A percentile compares a stretch with the other conserved stretches of the same genome.
phyloP scores from a whole-genome alignment of 768 basidiomycete genomes.

The Cyclocybe aegerita region DNA sequence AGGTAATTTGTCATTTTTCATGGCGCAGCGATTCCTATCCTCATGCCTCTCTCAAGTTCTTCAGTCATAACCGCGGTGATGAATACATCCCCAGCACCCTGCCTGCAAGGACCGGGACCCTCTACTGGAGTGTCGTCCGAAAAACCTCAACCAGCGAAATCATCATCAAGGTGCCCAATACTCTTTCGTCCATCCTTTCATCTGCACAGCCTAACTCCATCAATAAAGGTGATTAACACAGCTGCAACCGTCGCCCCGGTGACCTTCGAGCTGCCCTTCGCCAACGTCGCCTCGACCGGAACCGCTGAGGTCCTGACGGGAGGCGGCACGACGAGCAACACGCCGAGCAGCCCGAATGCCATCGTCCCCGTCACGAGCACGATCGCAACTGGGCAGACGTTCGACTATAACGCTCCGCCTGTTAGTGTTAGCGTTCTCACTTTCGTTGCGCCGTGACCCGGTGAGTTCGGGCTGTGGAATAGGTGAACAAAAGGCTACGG shows the following conservation, averaged over 20 bases:
- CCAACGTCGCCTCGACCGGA: conserved; percentile 41
- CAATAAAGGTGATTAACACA: conserved; percentile 55
- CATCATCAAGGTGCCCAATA: conserved; percentile 58
- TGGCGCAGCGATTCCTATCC: neutral
- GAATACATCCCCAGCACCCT: conserved; percentile 65
- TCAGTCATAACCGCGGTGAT: conserved; percentile 63
- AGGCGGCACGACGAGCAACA: conserved; percentile 50
- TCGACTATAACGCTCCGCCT: conserved; percentile 55
- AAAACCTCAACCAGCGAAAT: conserved; percentile 37
- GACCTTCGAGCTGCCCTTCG: conserved; percentile 56
- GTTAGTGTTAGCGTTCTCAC: conserved; percentile 41
- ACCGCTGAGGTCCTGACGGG: conserved; percentile 53
- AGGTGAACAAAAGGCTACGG: no score
- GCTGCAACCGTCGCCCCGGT: conserved; percentile 37
- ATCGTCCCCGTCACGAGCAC: conserved; percentile 45
- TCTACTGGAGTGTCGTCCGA: conserved; percentile 63
- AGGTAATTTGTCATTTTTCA: conserved; percentile 32
- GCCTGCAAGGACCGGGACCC: conserved; percentile 42
- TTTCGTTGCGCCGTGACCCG: conserved; percentile 23
- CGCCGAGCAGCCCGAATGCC: conserved; percentile 45
- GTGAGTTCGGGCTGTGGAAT: no score
- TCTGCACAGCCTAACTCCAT: neutral
- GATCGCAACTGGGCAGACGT: conserved; percentile 45
- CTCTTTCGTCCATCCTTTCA: neutral
- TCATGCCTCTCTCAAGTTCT: conserved; percentile 44